A percentile compares a stretch with the other conserved stretches of the same genome.
These are phyloP conservation scores for Colletotrichum tabaci DNA, from an alignment of 2,329 filamentous ascomycete species.

Conservation along the genomic window DNA sequence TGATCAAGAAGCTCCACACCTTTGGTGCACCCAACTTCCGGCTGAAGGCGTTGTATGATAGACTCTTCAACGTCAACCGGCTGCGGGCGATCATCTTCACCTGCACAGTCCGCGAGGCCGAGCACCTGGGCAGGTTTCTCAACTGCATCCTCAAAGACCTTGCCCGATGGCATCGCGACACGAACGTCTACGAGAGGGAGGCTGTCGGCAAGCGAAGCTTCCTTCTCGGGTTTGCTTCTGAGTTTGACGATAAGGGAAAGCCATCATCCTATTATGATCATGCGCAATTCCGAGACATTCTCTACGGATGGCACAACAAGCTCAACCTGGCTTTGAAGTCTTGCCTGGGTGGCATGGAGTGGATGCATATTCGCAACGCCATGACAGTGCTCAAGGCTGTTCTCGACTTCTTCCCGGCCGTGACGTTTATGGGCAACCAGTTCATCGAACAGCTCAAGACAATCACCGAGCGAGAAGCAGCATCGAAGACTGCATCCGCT, in stretches of 20 bases:
- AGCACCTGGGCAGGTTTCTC: constrained; percentile 93
- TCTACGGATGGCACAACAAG: constrained; percentile 92
- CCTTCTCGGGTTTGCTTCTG: constrained; percentile 82
- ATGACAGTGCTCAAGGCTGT: constrained; percentile 90
- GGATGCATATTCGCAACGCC: constrained; percentile 98
- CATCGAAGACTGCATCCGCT: constrained; percentile 61
- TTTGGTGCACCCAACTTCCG: constrained; percentile 89
- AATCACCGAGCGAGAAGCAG: constrained; percentile 74
- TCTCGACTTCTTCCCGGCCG: constrained; percentile 85
- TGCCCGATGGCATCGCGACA: constrained; percentile 79
- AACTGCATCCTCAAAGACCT: constrained; percentile 86
- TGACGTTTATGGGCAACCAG: constrained; percentile 87
- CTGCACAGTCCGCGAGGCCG: constrained; percentile 90
- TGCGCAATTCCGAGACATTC: constrained; percentile 86
- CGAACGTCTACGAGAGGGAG: constrained; percentile 81
- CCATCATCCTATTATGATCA: constrained; percentile 83
- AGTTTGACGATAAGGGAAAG: constrained; percentile 79
- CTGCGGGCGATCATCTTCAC: constrained; percentile 88
- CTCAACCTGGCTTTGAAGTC: constrained; percentile 84
- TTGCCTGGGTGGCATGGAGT: constrained; percentile 87
- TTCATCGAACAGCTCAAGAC: constrained; percentile 75
- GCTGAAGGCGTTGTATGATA: constrained; percentile 85
- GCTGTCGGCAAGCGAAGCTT: constrained; percentile 71
- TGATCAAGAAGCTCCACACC: constrained; percentile 90
- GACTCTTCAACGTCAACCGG: constrained; percentile 86